Conservation (phyloP, 2,329 filamentous ascomycete genomes). For the Penicillium sp. region DNA sequence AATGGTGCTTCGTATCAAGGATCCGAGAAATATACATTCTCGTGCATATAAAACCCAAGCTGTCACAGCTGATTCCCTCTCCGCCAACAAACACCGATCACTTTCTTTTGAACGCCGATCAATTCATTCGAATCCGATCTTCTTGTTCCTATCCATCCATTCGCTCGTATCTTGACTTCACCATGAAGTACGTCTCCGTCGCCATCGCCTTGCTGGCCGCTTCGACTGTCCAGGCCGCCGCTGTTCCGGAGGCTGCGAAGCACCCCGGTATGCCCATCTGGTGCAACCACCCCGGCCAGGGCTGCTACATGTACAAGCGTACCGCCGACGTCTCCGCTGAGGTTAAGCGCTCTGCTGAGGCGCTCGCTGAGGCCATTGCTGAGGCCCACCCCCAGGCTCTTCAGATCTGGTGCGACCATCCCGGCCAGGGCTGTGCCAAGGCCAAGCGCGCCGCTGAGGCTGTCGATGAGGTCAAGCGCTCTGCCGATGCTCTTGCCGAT, state of each 20-base stretch:
- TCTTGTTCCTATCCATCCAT: conserved; percentile 11
- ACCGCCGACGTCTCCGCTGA: conserved; percentile 25
- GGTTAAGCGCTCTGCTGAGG: conserved; percentile 33
- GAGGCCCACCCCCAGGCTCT: conserved; percentile 24
- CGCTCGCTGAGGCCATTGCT: conserved; percentile 32
- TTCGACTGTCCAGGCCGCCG: conserved; percentile 32
- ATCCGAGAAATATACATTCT: neutral
- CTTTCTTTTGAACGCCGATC: conserved; percentile 5
- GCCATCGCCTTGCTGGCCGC: conserved; percentile 44
- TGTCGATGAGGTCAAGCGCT: conserved; percentile 52
- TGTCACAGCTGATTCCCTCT: neutral
- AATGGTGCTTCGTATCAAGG: neutral
- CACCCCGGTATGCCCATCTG: conserved; percentile 22
- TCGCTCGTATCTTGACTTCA: conserved; percentile 27
- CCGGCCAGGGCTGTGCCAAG: conserved; percentile 51
- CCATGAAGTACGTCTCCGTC: conserved; percentile 51
- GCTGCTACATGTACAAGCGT: conserved; percentile 30
- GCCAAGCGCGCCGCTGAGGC: conserved; percentile 64
- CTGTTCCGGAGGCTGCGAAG: neutral
- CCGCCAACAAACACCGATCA: conserved; percentile 10
- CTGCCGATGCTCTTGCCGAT: conserved; percentile 32
- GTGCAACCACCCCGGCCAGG: conserved; percentile 31
- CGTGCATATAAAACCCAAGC: conserved; percentile 3
- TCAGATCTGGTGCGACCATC: conserved; percentile 33
- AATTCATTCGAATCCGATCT: conserved; percentile 6